Percentiles rank a stretch among this genome's conserved stretches.
phyloP scores from a whole-genome alignment of 2,329 filamentous ascomycete species.

The Sclerotinia sclerotiorum region DNA sequence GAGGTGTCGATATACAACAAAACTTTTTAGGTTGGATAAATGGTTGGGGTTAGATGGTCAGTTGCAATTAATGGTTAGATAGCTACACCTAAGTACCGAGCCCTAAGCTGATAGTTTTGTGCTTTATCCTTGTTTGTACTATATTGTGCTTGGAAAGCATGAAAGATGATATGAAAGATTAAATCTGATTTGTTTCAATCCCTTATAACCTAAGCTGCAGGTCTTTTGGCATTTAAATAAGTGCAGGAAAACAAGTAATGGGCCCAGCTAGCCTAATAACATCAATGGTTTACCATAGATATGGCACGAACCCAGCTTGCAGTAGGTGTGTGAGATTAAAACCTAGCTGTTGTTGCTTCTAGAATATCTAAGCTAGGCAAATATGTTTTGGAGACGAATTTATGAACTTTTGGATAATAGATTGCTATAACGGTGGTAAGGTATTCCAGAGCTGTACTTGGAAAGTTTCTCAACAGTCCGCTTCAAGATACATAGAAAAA shows the following conservation, averaged over 20 bases:
- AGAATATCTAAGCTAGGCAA: background rate
- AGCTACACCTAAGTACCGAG: too few species aligned
- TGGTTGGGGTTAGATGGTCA: background rate
- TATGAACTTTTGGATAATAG: background rate
- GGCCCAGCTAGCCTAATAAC: background rate
- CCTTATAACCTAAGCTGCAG: too few species aligned
- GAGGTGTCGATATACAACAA: background rate
- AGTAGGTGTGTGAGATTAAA: background rate
- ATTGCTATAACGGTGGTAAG: too few species aligned
- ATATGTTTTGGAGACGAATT: background rate
- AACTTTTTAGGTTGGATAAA: background rate
- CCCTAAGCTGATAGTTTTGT: too few species aligned
- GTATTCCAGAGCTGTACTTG: background rate
- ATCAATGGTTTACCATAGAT: background rate
- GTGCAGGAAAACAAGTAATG: too few species aligned
- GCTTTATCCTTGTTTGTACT: too few species aligned
- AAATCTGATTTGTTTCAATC: too few species aligned
- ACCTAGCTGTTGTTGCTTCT: background rate
- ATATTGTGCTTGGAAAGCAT: too few species aligned
- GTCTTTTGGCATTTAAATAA: too few species aligned
- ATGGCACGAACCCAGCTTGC: background rate
- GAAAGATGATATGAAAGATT: too few species aligned
- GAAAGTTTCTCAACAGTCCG: background rate
- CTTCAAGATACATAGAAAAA: background rate
- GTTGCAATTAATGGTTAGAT: too few species aligned